These are phyloP conservation scores for Tilletia horrida DNA, from an alignment of 1,284 basidiomycete species.

Conservation along the genomic window DNA sequence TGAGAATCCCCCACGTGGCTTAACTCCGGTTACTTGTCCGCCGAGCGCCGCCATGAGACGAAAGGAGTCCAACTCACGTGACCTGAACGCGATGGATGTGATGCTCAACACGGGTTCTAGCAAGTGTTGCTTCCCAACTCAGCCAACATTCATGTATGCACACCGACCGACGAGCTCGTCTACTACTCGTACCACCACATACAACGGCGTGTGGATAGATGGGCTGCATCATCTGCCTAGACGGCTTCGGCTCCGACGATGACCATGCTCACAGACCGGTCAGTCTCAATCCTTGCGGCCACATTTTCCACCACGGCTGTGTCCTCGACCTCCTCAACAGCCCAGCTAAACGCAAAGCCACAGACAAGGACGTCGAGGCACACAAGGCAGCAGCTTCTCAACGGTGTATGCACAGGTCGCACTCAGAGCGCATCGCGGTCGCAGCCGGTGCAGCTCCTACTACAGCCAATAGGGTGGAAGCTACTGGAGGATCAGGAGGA, in stretches of 20 bases:
- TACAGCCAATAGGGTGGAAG: no score
- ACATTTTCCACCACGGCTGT: conserved; percentile 17
- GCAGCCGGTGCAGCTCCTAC: background rate
- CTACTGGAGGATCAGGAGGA: no score
- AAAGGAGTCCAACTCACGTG: background rate
- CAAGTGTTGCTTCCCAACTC: no score
- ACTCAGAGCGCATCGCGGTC: background rate
- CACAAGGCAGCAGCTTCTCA: background rate
- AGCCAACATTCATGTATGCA: no score
- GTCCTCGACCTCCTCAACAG: background rate
- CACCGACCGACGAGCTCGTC: no score
- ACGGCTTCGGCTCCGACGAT: conserved; percentile 7
- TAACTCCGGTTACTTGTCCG: background rate
- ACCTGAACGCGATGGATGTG: background rate
- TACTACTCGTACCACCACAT: no score
- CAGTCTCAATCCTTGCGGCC: conserved; percentile 12
- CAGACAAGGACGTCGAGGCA: background rate
- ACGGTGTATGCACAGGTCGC: background rate
- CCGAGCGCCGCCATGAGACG: no score
- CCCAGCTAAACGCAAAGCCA: background rate
- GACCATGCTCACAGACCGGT: background rate
- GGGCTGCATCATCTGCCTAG: conserved; percentile 14
- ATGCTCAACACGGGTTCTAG: no score
- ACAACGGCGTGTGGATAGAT: background rate
- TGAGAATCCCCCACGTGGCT: background rate